phyloP scores from a whole-genome alignment of 495 filamentous ascomycete species.

The Penicillium paxilli region DNA sequence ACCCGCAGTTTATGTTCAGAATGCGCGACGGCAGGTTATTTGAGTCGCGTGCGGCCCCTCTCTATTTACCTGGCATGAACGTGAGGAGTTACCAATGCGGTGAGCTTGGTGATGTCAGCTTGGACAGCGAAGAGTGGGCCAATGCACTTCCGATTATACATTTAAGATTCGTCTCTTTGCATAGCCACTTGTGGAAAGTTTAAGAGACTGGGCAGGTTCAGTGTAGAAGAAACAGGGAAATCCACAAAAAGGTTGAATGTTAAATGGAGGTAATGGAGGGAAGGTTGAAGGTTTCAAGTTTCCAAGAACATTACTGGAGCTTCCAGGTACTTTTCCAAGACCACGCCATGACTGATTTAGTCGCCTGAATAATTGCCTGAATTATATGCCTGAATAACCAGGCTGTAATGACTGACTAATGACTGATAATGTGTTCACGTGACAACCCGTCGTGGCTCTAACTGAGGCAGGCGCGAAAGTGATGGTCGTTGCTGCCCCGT shows the following conservation, averaged over 20 bases:
- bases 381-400: too few relatives aligned
- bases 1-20: neutral
- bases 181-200: neutral
- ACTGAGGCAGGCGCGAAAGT: neutral
- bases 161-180: neutral
- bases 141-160: constrained; percentile 14
- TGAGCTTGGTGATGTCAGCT: constrained; percentile 30
- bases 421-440: constrained; percentile 9
- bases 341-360: neutral
- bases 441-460: constrained; percentile 1
- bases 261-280: neutral
- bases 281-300: neutral
- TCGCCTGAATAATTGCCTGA: too few relatives aligned
- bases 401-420: too few relatives aligned
- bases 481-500: constrained; percentile 7
- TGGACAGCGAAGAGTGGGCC: constrained; percentile 22
- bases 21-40: neutral
- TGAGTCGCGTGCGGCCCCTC: neutral
- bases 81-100: constrained; percentile 15
- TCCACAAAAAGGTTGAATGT: neutral
- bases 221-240: neutral
- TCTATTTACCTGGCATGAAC: constrained; percentile 9
- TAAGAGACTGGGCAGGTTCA: neutral
- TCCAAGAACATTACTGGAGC: neutral
- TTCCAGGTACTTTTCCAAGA: too few relatives aligned